A percentile compares a stretch with the other conserved stretches of the same genome.
These are phyloP conservation scores for Colletotrichum theobromicola DNA, from an alignment of 2,329 filamentous ascomycete species.

Conservation along the genomic window DNA sequence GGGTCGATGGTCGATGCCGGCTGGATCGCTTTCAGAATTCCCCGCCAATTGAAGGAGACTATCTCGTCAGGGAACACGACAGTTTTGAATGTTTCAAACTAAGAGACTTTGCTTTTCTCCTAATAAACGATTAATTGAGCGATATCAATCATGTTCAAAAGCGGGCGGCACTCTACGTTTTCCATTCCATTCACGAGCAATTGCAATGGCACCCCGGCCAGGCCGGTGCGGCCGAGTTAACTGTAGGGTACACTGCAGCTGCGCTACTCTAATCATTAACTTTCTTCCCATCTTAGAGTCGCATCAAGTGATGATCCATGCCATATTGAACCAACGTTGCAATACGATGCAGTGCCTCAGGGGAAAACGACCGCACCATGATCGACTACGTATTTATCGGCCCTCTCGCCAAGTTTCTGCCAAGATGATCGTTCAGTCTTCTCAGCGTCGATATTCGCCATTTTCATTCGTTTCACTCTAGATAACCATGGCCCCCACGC, in stretches of 20 bases:
- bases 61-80: background rate
- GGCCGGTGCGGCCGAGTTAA: background rate
- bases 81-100: background rate
- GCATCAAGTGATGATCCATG: background rate
- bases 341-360: background rate
- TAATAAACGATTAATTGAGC: background rate
- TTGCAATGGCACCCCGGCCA: background rate
- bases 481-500: background rate
- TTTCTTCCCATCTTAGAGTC: background rate
- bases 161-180: background rate
- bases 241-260: background rate
- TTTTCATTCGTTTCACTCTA: background rate
- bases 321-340: background rate
- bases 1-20: background rate
- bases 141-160: background rate
- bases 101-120: background rate
- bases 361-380: background rate
- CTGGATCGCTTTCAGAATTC: background rate
- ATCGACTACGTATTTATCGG: background rate
- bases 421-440: background rate
- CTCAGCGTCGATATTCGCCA: background rate
- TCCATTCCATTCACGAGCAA: too few species aligned
- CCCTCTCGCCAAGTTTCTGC: background rate
- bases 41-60: background rate
- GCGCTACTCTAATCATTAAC: background rate